These are phyloP conservation scores for Solanum clarkiae DNA, from an alignment of 257 asterid genomes.

Conservation along the genomic window DNA sequence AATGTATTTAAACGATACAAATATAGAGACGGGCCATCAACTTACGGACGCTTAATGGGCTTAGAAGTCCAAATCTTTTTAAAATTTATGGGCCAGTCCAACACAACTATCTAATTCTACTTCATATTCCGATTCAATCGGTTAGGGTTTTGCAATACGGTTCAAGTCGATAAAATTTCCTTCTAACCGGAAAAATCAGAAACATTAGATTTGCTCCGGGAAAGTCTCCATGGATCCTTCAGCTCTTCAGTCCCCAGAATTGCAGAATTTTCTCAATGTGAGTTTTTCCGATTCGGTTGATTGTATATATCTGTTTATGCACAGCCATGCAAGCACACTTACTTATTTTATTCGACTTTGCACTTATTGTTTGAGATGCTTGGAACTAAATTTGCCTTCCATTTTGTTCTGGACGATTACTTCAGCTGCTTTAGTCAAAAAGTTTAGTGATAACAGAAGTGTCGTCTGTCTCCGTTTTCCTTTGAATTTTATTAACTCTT, in stretches of 20 bases:
- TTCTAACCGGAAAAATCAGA: not conserved
- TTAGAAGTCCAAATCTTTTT: not conserved
- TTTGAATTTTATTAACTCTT: not conserved
- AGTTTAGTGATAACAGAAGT: not conserved
- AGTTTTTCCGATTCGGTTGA: not conserved
- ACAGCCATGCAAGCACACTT: not conserved
- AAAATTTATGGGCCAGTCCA: not conserved
- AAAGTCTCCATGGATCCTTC: constrained; percentile 39
- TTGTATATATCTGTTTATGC: not conserved
- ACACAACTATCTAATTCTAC: not conserved
- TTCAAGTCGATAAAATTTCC: not conserved
- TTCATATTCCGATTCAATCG: not conserved
- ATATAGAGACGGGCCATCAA: not conserved
- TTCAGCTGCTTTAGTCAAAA: not conserved
- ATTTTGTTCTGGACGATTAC: not conserved
- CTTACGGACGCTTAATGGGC: not conserved
- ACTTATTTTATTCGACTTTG: not conserved
- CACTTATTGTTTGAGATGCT: not conserved
- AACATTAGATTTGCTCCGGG: not conserved
- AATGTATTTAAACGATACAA: too few species aligned
- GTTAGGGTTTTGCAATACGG: not conserved
- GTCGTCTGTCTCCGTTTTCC: not conserved
- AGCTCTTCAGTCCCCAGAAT: constrained; percentile 27
- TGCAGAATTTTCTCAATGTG: constrained; percentile 41
- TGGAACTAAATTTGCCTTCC: not conserved